phyloP scores from a whole-genome alignment of 2,329 filamentous ascomycete genomes.

The Coniosporium tulheliwenetii region DNA sequence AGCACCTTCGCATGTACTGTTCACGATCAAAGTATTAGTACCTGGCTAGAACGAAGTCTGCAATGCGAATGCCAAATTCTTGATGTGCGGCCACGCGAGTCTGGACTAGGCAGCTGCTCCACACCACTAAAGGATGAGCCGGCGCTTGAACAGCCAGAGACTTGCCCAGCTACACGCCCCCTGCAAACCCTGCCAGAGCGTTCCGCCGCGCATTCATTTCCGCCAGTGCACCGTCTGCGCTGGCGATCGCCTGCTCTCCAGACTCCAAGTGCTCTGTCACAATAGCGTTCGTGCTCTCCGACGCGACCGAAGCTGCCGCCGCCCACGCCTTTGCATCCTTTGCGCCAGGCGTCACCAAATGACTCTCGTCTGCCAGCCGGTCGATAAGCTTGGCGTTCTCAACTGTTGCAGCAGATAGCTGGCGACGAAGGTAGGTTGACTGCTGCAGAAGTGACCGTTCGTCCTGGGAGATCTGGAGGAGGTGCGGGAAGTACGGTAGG shows the following conservation, averaged over 20 bases:
- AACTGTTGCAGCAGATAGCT: slow-evolving; percentile 9
- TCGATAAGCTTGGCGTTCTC: slow-evolving; percentile 11
- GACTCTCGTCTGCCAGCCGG: slow-evolving; percentile 17
- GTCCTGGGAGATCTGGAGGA: background rate
- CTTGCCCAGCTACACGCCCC: background rate
- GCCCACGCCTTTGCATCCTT: background rate
- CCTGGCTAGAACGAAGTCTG: too few relatives aligned
- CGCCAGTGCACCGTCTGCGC: background rate
- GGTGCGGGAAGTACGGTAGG: background rate
- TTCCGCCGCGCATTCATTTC: background rate
- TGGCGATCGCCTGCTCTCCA: background rate
- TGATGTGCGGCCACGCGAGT: too few relatives aligned
- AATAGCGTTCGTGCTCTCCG: background rate
- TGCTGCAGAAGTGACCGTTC: slow-evolving; percentile 7
- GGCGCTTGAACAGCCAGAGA: too few relatives aligned
- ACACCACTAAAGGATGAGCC: too few relatives aligned
- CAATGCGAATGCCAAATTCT: too few relatives aligned
- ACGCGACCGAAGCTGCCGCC: background rate
- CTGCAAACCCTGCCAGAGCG: background rate
- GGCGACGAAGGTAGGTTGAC: slow-evolving; percentile 12
- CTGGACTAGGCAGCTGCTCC: too few relatives aligned
- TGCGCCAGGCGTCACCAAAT: slow-evolving; percentile 14
- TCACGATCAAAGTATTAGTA: too few relatives aligned
- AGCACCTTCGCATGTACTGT: too few relatives aligned
- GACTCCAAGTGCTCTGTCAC: background rate